Evolutionary conservation across 2,329 filamentous ascomycete species (phyloP).

Genomic region (Annulohypoxylon truncatum): DNA sequence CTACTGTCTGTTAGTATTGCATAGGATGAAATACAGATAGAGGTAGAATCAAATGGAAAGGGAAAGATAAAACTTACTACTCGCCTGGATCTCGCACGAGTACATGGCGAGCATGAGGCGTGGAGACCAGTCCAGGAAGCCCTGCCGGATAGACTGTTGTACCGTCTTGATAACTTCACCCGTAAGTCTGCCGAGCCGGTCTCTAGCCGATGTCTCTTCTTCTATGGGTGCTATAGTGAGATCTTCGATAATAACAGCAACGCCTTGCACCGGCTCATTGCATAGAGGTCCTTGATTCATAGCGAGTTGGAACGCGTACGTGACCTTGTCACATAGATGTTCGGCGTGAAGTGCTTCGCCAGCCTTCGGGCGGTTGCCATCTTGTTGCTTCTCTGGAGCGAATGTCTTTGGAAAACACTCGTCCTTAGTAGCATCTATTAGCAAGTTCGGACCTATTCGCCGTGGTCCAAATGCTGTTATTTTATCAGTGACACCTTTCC

Average conservation of each 20-base stretch:
- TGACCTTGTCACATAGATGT: constrained; percentile 89
- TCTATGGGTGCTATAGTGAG: constrained; percentile 71
- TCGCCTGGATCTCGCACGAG: constrained; percentile 95
- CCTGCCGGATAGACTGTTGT: constrained; percentile 83
- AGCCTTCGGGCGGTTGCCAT: constrained; percentile 51
- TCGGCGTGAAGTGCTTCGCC: constrained; percentile 66
- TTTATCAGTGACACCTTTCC: constrained; percentile 80
- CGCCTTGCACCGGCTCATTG: constrained; percentile 90
- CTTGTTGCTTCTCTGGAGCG: constrained; percentile 51
- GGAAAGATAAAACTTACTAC: constrained; percentile 65
- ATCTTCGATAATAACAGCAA: constrained; percentile 90
- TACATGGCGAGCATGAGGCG: constrained; percentile 98
- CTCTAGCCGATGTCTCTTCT: constrained; percentile 64
- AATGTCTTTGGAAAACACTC: constrained; percentile 78
- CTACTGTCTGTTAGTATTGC: constrained; percentile 54
- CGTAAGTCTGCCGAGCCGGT: constrained; percentile 82
- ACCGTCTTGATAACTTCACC: constrained; percentile 93
- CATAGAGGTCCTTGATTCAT: constrained; percentile 91
- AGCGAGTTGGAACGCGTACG: constrained; percentile 93
- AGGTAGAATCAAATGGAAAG: not conserved
- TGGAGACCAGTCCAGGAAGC: constrained; percentile 95
- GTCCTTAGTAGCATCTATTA: constrained; percentile 83
- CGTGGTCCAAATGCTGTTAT: constrained; percentile 93
- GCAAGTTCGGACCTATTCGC: constrained; percentile 85
- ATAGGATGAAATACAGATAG: not conserved